These are phyloP conservation scores for Planoprotostelium fungivorum DNA, from an alignment of 78 protist genomes.

Conservation along the genomic window DNA sequence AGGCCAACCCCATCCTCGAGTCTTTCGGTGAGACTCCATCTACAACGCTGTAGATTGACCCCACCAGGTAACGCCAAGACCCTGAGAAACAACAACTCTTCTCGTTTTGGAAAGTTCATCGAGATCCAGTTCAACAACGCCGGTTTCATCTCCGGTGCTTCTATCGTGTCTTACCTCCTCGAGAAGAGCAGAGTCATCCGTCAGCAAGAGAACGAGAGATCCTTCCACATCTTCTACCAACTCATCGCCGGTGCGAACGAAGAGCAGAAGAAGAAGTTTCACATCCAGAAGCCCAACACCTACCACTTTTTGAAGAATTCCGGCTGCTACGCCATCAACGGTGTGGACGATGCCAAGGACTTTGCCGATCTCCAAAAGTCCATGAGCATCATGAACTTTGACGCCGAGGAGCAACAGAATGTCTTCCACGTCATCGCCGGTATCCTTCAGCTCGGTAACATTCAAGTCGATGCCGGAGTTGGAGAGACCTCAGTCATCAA, in stretches of 20 bases:
- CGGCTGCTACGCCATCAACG: conserved; percentile 49
- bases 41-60: conserved; percentile 76
- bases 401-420: conserved; percentile 56
- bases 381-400: conserved; percentile 65
- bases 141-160: conserved; percentile 89
- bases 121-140: conserved; percentile 85
- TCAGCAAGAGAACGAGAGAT: conserved; percentile 87
- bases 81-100: conserved; percentile 80
- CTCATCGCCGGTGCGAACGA: conserved; percentile 69
- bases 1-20: conserved; percentile 95
- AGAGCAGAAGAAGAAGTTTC: conserved; percentile 46
- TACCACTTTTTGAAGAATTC: conserved; percentile 43
- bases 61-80: conserved; percentile 93
- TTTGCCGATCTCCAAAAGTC: conserved; percentile 51
- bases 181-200: conserved; percentile 89
- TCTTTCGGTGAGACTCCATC: no score
- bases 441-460: conserved; percentile 81
- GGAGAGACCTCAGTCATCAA: conserved; percentile 40
- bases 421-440: conserved; percentile 64
- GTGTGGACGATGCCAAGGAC: conserved; percentile 49
- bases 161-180: conserved; percentile 83
- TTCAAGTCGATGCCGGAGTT: conserved; percentile 56
- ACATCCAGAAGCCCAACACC: conserved; percentile 46
- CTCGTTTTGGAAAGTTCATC: conserved; percentile 93
- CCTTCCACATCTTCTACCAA: conserved; percentile 97